Conservation (phyloP, 371 early-diverging fungal species). For the Apophysomyces variabilis region DNA sequence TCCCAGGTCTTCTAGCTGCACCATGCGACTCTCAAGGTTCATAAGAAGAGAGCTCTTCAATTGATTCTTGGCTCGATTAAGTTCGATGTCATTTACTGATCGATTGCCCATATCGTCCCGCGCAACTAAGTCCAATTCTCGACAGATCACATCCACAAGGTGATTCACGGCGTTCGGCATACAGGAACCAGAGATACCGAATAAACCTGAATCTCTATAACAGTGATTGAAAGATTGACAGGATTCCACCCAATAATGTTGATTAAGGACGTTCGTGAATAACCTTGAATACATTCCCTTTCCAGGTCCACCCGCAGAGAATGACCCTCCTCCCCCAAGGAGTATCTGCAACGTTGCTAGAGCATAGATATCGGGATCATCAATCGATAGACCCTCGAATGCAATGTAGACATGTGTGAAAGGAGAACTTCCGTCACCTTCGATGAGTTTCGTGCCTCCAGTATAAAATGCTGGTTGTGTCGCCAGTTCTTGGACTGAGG, state of each 20-base stretch:
- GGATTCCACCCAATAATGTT: constrained; percentile 92
- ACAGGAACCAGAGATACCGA: constrained; percentile 91
- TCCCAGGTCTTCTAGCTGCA: constrained; percentile 94
- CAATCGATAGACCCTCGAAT: constrained; percentile 82
- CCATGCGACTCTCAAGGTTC: constrained; percentile 91
- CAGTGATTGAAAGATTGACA: constrained; percentile 91
- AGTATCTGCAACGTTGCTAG: constrained; percentile 89
- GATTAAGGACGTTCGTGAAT: constrained; percentile 93
- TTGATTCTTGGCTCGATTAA: constrained; percentile 94
- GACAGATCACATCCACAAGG: constrained; percentile 83
- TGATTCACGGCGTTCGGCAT: constrained; percentile 68
- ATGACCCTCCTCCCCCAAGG: constrained; percentile 96
- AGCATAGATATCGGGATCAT: constrained; percentile 90
- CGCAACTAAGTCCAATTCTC: constrained; percentile 81
- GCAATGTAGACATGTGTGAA: constrained; percentile 90
- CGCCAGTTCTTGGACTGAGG: constrained; percentile 37
- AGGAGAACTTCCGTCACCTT: constrained; percentile 65
- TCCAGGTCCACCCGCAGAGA: constrained; percentile 98
- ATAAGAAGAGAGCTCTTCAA: constrained; percentile 90
- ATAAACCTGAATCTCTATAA: constrained; percentile 90
- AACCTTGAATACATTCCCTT: constrained; percentile 98
- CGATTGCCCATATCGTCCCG: constrained; percentile 41
- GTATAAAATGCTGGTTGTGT: constrained; percentile 73
- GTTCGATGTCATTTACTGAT: constrained; percentile 62
- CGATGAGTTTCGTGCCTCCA: constrained; percentile 79